These are phyloP conservation scores for Filobasidium wieringae DNA, from an alignment of 768 basidiomycete species.

Conservation along the genomic window DNA sequence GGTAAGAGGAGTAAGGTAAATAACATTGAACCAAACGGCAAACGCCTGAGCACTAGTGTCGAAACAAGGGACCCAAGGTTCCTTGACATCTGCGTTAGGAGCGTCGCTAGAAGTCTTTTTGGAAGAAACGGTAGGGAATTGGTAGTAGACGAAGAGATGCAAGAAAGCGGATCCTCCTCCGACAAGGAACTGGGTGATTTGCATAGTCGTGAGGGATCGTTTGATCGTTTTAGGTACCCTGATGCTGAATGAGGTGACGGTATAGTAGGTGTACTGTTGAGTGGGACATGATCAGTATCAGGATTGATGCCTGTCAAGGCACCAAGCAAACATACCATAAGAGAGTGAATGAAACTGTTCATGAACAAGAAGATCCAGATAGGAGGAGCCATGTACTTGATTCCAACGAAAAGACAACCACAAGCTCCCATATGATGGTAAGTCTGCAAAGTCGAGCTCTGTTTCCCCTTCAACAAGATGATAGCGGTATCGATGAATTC, in stretches of 20 bases:
- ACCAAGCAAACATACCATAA: background rate
- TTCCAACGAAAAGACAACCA: constrained; percentile 20
- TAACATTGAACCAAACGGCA: constrained; percentile 22
- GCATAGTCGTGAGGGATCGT: constrained; percentile 17
- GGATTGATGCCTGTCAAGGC: background rate
- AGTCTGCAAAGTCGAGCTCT: constrained; percentile 20
- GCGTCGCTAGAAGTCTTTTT: background rate
- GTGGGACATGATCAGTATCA: background rate
- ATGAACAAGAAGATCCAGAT: constrained; percentile 22
- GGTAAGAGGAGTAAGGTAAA: constrained; percentile 22
- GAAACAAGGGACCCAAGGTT: constrained; percentile 14
- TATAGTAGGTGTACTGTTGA: constrained; percentile 25
- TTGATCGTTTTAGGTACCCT: constrained; percentile 28
- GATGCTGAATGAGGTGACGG: constrained; percentile 20
- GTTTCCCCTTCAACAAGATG: constrained; percentile 29
- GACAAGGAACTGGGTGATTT: constrained; percentile 26
- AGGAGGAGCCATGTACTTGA: constrained; percentile 15
- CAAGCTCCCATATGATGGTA: constrained; percentile 32
- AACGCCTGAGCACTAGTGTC: constrained; percentile 15
- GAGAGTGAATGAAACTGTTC: constrained; percentile 26
- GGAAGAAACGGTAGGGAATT: constrained; percentile 1
- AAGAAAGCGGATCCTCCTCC: constrained; percentile 11
- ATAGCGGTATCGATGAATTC: constrained; percentile 25
- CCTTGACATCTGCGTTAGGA: background rate
- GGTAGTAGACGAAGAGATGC: constrained; percentile 15